Evolutionary conservation across 768 basidiomycete species (phyloP).

Genomic region (Pleurotus ostreatus): DNA sequence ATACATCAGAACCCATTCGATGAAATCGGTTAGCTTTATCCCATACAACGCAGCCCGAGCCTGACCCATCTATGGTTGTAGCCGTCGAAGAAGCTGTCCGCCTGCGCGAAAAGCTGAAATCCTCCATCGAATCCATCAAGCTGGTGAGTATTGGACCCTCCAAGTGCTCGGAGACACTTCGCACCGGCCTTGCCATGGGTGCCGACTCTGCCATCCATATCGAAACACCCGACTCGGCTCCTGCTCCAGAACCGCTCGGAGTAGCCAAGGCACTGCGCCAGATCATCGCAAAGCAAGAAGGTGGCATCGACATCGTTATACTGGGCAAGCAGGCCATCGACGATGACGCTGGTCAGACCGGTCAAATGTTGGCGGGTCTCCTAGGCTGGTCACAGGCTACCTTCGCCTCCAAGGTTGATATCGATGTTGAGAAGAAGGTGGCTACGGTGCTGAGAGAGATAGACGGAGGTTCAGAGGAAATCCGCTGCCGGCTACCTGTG

Average conservation of each 20-base stretch:
- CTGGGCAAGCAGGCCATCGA: conserved; percentile 99
- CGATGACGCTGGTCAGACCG: conserved; percentile 92
- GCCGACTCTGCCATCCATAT: conserved; percentile 92
- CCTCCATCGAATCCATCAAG: conserved; percentile 78
- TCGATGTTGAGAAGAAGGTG: conserved; percentile 59
- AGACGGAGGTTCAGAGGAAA: conserved; percentile 88
- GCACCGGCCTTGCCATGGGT: conserved; percentile 97
- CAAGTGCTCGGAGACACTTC: conserved; percentile 84
- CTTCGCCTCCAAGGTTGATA: conserved; percentile 84
- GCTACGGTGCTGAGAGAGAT: conserved; percentile 84
- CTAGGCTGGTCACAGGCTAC: conserved; percentile 92
- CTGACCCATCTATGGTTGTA: conserved; percentile 22
- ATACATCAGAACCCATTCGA: conserved; percentile 88
- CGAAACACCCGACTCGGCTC: conserved; percentile 70
- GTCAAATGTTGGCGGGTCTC: conserved; percentile 95
- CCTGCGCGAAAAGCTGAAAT: conserved; percentile 80
- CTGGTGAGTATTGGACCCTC: conserved; percentile 93
- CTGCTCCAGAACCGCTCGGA: conserved; percentile 83
- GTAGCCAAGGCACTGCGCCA: conserved; percentile 84
- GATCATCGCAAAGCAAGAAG: conserved; percentile 60
- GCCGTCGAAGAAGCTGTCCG: conserved; percentile 97
- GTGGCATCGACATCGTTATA: conserved; percentile 80
- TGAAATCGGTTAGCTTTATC: conserved; percentile 73
- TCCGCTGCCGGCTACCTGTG: conserved; percentile 75
- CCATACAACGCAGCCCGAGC: neutral